Base-by-base conservation (phyloP, 140 eudicot species). In the Oenanthe javanica region DNA sequence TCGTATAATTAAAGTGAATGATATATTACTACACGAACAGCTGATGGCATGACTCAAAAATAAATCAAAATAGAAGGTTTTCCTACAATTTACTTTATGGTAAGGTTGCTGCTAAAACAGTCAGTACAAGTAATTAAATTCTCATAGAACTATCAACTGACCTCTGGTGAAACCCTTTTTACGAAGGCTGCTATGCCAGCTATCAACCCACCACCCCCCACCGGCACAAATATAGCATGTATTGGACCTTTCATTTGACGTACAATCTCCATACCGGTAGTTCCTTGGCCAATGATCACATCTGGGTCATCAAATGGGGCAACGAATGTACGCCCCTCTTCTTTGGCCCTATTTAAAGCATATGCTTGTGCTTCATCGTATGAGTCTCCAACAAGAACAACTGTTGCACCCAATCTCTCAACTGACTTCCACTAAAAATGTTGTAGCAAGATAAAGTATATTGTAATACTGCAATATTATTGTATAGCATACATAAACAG, bases 341-440 rank as follows among this genome's bases (percentile, higher is more conserved):
- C 84, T 73, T 64, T 83, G 12, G 96, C 90, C 83, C 91, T 80
- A 45, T 54, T 92, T 81, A 88, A 87, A 45, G 99, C 97, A 86
- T 92, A 91, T 13, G 93, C 76, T 76, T 95, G 97, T 77, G 99
- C 97, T 85, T 95, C 99, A 81, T 94, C 98, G 50, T 94, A 94
- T 1, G 97, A 88, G 49, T 94, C 96, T 27, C 98, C 98, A 3
- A 87, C 83, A 48, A 94, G 93, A n/a, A 94, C 98, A 81, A 94
- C 96, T 4, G 89, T 94, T 43, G 96, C 96, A 55, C 97, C 98
- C 48, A 91, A 79, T 83, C 97, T 88, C 85, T 94, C 84, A 55
- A 94, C 98, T 7, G 98, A 90, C 73, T 85, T 90, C 96, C 96
- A 90, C 98, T 94, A 80, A 67, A 74, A 55, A 15, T 61, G 8